These are phyloP conservation scores for Suillus occidentalis DNA, from an alignment of 768 basidiomycete genomes.

Conservation along the genomic window DNA sequence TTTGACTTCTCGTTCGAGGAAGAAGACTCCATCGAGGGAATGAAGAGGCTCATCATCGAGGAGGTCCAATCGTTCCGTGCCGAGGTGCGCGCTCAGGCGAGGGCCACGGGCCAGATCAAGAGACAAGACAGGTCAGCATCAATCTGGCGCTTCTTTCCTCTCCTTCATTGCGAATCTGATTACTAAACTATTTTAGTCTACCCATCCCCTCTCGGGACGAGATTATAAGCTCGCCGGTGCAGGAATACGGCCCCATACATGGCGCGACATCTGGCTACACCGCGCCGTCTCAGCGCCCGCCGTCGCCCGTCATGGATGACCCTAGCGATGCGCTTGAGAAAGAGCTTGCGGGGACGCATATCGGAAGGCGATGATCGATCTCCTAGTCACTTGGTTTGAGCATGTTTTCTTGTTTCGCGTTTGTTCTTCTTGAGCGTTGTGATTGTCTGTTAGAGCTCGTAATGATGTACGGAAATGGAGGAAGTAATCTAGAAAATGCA, in stretches of 20 bases:
- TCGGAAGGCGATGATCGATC: constrained; percentile 33
- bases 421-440: no score
- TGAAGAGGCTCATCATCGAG: constrained; percentile 93
- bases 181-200: constrained; percentile 44
- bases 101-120: constrained; percentile 69
- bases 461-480: neutral
- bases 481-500: neutral
- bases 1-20: constrained; percentile 97
- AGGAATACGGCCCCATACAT: constrained; percentile 55
- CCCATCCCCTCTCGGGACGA: constrained; percentile 82
- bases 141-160: neutral
- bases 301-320: constrained; percentile 80
- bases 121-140: constrained; percentile 69
- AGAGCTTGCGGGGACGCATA: constrained; percentile 76
- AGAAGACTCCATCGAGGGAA: constrained; percentile 95
- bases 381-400: neutral
- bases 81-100: constrained; percentile 83
- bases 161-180: neutral
- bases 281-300: constrained; percentile 43
- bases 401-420: neutral
- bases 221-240: constrained; percentile 73
- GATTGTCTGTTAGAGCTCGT: neutral
- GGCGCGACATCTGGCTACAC: constrained; percentile 75
- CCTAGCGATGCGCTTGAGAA: constrained; percentile 84
- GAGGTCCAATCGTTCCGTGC: constrained; percentile 90